A percentile compares a stretch with the other conserved stretches of the same genome.
Conservation (phyloP, 208 protist species). For the Trypanosoma rangeli region DNA sequence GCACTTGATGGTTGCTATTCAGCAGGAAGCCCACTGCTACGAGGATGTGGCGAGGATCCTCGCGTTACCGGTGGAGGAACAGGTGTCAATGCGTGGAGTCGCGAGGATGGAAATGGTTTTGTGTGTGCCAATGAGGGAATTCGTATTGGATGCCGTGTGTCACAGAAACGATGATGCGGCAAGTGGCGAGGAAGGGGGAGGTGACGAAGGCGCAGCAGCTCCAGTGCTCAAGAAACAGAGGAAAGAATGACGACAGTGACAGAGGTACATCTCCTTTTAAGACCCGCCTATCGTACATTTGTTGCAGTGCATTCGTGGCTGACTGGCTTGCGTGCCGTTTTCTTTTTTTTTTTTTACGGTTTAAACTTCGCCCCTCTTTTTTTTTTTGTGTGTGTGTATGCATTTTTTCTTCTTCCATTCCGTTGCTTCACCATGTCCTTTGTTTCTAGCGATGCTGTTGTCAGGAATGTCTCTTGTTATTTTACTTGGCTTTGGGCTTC, state of each 20-base stretch:
- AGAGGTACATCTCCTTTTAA: neutral
- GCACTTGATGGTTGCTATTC: slow-evolving; percentile 59
- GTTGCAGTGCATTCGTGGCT: slow-evolving; percentile 1
- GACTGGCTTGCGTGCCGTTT: neutral
- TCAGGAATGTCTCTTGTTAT: neutral
- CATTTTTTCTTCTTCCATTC: neutral
- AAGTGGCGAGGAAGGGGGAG: neutral
- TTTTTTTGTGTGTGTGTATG: neutral
- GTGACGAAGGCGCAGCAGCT: neutral
- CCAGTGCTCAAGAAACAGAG: slow-evolving; percentile 5
- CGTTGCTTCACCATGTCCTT: neutral
- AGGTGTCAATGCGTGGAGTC: slow-evolving; percentile 27
- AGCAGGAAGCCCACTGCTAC: slow-evolving; percentile 56
- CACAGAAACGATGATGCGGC: neutral
- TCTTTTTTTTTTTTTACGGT: neutral
- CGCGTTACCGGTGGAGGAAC: slow-evolving; percentile 33
- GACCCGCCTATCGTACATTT: neutral
- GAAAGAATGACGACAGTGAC: neutral
- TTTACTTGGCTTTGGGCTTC: neutral
- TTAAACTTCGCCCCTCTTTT: neutral
- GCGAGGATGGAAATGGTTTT: slow-evolving; percentile 38
- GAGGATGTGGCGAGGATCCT: slow-evolving; percentile 66
- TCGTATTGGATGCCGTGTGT: neutral
- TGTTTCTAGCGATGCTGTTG: neutral
- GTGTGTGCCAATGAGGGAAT: slow-evolving; percentile 6